Percentiles rank a stretch among this genome's conserved stretches.
These are phyloP conservation scores for Melaleuca alternifolia DNA, from an alignment of 345 rosid genomes.

Conservation along the genomic window DNA sequence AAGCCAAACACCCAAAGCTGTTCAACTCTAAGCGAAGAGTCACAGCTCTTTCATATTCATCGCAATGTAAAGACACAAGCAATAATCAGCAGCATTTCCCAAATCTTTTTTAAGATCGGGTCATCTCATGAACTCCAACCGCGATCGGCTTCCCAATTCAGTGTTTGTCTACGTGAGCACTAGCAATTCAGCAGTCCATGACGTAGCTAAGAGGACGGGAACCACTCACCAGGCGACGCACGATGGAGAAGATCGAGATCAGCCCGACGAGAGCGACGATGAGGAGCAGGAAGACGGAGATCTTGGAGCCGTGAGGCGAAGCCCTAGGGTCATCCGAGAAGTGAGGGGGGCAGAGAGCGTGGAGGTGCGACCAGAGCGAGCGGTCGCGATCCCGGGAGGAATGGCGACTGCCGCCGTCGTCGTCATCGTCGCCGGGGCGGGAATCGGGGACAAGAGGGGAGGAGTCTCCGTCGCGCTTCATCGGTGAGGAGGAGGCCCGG, in stretches of 20 bases:
- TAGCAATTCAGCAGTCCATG: neutral
- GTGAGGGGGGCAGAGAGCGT: conserved; percentile 27
- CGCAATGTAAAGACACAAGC: neutral
- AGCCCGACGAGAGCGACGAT: conserved; percentile 41
- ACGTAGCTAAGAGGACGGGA: neutral
- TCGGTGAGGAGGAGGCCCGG: conserved; percentile 78
- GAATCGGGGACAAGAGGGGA: conserved; percentile 69
- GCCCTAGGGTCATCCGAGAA: conserved; percentile 72
- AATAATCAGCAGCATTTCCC: neutral
- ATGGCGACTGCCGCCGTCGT: conserved; percentile 49
- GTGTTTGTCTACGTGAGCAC: neutral
- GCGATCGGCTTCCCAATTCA: neutral
- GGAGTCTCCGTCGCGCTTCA: conserved; percentile 74
- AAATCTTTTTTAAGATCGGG: neutral
- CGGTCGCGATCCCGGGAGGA: conserved; percentile 76
- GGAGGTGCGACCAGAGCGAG: conserved; percentile 42
- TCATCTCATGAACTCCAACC: neutral
- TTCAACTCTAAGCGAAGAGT: neutral
- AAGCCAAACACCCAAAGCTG: neutral
- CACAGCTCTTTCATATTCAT: neutral
- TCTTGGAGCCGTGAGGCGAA: conserved; percentile 47
- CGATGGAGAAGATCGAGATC: conserved; percentile 61
- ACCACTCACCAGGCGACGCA: conserved; percentile 52
- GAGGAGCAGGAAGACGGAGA: conserved; percentile 40
- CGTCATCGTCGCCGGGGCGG: conserved; percentile 32